These are phyloP conservation scores for Suhomyces choctaworum DNA, from an alignment of 1,139 yeast species.

Conservation along the genomic window DNA sequence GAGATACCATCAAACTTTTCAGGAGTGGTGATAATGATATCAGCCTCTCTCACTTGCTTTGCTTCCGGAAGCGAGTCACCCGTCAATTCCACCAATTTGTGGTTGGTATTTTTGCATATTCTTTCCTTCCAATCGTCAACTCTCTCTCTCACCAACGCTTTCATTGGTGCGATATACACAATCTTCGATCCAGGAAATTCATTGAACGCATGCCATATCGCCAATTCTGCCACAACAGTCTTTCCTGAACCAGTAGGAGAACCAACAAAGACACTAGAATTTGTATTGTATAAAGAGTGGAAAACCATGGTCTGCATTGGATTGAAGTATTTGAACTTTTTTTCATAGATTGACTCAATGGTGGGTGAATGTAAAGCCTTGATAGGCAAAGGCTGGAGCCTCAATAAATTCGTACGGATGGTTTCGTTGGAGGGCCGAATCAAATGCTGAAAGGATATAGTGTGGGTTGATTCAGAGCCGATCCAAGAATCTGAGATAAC, in stretches of 20 bases:
- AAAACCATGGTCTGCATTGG: slow-evolving; percentile 99
- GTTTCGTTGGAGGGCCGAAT: slow-evolving; percentile 89
- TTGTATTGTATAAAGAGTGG: slow-evolving; percentile 79
- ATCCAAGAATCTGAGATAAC: slow-evolving; percentile 86
- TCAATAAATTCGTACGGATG: slow-evolving; percentile 73
- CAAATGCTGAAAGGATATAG: slow-evolving; percentile 87
- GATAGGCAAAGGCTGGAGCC: slow-evolving; percentile 83
- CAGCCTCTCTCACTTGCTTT: slow-evolving; percentile 80
- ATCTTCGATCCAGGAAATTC: slow-evolving; percentile 80
- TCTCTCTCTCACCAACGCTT: slow-evolving; percentile 93
- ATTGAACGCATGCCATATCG: slow-evolving; percentile 92
- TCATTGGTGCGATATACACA: slow-evolving; percentile 98
- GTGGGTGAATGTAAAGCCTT: slow-evolving; percentile 71
- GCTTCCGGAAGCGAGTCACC: slow-evolving; percentile 97
- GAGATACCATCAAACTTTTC: slow-evolving; percentile 99
- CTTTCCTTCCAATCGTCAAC: slow-evolving; percentile 91
- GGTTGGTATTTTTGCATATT: slow-evolving; percentile 60
- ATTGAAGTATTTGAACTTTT: slow-evolving; percentile 80
- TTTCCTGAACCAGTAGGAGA: slow-evolving; percentile 99
- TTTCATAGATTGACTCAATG: slow-evolving; percentile 65
- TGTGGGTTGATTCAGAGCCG: slow-evolving; percentile 75
- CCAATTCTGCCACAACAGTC: slow-evolving; percentile 94
- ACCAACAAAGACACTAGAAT: slow-evolving; percentile 85
- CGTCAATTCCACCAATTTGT: slow-evolving; percentile 84
- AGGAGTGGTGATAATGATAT: slow-evolving; percentile 93